Percentiles rank a stretch among this genome's conserved stretches.
These are phyloP conservation scores for Fusarium euwallaceae DNA, from an alignment of 2,329 filamentous ascomycete genomes.

Conservation along the genomic window DNA sequence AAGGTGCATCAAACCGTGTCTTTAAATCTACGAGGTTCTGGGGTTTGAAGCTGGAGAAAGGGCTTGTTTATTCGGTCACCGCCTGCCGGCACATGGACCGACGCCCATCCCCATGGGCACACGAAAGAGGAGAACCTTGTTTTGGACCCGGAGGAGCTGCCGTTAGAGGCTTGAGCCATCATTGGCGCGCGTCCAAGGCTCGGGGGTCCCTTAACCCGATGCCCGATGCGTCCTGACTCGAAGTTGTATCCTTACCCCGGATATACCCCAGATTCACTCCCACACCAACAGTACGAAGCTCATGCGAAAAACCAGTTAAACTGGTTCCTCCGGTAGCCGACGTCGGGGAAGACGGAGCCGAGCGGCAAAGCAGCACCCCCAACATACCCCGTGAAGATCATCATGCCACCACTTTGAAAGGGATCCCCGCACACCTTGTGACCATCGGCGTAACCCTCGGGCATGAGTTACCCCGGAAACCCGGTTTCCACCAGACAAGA, in stretches of 20 bases:
- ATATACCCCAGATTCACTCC: conserved; percentile 36
- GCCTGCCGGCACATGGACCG: conserved; percentile 20
- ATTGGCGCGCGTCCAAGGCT: neutral
- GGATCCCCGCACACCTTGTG: neutral
- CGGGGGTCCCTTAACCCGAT: conserved; percentile 17
- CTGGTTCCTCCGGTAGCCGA: neutral
- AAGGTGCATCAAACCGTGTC: conserved; percentile 10
- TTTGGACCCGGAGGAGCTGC: neutral
- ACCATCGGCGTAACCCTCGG: neutral
- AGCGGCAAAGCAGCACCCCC: neutral
- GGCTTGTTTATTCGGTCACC: neutral
- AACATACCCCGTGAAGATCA: neutral
- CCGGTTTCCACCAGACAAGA: neutral
- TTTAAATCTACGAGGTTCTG: conserved; percentile 29
- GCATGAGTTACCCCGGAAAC: neutral
- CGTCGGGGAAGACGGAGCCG: neutral
- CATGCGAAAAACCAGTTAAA: neutral
- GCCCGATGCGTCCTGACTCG: conserved; percentile 26
- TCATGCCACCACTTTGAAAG: neutral
- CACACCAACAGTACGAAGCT: neutral
- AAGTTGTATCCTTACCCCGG: conserved; percentile 19
- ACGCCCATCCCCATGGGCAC: conserved; percentile 13
- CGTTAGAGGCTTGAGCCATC: neutral
- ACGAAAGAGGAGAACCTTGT: neutral
- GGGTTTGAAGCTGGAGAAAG: conserved; percentile 2